Evolutionary conservation across 2,329 filamentous ascomycete genomes (phyloP).

Genomic region (Rugonectria rugulosa): DNA sequence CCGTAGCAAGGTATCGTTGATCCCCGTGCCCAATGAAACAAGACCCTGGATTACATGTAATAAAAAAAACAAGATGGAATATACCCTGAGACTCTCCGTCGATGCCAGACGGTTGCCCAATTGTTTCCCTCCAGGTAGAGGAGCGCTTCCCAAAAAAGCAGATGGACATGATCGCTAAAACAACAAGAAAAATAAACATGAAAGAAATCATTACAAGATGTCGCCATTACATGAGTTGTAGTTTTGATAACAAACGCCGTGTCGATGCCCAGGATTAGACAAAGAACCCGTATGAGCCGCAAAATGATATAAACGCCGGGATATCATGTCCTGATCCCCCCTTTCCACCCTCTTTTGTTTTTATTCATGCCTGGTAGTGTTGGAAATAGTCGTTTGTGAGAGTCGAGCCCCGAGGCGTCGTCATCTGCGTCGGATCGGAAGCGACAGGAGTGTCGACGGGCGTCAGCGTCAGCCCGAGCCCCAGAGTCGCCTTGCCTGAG

Average conservation of each 20-base stretch:
- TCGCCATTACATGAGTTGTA: slow-evolving; percentile 9
- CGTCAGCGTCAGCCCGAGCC: slow-evolving; percentile 37
- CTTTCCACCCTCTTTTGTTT: slow-evolving; percentile 1
- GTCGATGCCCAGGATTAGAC: neutral
- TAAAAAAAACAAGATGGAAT: neutral
- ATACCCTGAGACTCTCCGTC: neutral
- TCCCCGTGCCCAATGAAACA: slow-evolving; percentile 14
- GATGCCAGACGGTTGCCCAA: neutral
- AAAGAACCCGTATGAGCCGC: neutral
- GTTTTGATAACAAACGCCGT: slow-evolving; percentile 15
- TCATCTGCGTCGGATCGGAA: slow-evolving; percentile 18
- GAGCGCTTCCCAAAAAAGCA: slow-evolving; percentile 22
- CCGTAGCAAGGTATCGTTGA: no score
- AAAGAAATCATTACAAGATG: slow-evolving; percentile 18
- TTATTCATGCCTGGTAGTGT: slow-evolving; percentile 30
- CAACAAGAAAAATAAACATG: slow-evolving; percentile 31
- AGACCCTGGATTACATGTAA: slow-evolving; percentile 16
- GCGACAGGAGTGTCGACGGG: slow-evolving; percentile 37
- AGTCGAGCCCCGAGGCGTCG: slow-evolving; percentile 31
- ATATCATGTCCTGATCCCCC: no score
- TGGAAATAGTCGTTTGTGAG: slow-evolving; percentile 36
- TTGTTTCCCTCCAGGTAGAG: slow-evolving; percentile 7
- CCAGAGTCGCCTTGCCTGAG: slow-evolving; percentile 31
- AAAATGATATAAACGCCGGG: slow-evolving; percentile 29
- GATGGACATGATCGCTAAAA: slow-evolving; percentile 17